Evolutionary conservation across 441 rosid genomes (phyloP).

Genomic region (Croton laevigatus): DNA sequence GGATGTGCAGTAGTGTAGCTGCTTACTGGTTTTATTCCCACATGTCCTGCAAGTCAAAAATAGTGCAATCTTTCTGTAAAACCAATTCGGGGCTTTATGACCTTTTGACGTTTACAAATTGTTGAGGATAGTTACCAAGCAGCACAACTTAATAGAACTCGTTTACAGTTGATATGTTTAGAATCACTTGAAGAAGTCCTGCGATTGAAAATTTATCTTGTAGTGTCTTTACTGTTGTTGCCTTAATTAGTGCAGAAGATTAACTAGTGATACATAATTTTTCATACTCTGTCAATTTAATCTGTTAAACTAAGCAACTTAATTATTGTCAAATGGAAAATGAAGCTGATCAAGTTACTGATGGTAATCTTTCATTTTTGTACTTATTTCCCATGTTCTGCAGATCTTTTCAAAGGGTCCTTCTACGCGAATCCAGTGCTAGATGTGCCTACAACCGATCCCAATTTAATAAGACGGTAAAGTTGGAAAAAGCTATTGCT

Average conservation of each 20-base stretch:
- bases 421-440: constrained; percentile 80
- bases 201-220: too few relatives aligned
- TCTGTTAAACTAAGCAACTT: constrained; percentile 1
- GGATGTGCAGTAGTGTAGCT: background rate
- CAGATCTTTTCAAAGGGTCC: constrained; percentile 87
- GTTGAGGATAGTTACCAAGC: background rate
- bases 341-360: constrained; percentile 7
- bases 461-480: constrained; percentile 54
- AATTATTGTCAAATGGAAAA: background rate
- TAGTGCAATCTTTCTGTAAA: background rate
- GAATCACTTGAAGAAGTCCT: background rate
- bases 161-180: background rate
- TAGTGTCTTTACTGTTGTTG: background rate
- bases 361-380: background rate
- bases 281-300: background rate
- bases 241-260: background rate
- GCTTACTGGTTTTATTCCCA: background rate
- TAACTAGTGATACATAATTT: background rate
- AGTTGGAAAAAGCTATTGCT: constrained; percentile 14
- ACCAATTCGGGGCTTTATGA: too few relatives aligned
- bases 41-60: background rate
- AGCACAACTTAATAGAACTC: background rate
- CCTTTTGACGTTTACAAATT: background rate
- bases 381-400: constrained; percentile 19
- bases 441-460: constrained; percentile 70